Base-by-base conservation (phyloP, 768 basidiomycete genomes). In the Russula sp. region DNA sequence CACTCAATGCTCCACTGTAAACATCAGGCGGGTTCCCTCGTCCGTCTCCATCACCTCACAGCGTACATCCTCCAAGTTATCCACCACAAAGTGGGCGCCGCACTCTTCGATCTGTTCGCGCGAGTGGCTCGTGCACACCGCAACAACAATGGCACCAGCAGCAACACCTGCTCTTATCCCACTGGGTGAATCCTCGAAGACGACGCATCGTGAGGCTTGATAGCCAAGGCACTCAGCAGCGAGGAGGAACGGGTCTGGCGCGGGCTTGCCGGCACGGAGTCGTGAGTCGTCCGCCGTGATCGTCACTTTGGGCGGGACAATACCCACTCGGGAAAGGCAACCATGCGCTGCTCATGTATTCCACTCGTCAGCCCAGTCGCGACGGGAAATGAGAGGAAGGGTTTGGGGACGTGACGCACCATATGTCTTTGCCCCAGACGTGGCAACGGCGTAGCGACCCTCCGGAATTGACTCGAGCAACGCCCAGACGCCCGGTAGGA, bases 201-300 rank as follows among this genome's bases (percentile, higher is more conserved):
- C 90, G 68, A 92, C 81, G 66, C 86, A 88, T n/a, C 81, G 79
- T 54, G 79, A 78, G 53, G 83, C 79, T 6, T 79, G 73, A 70
- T 79, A 85, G 8, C 84, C 83, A 56, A 85, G 80, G 69, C 82
- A 81, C 67, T 80, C 72, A 10, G 84, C 84, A 13, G 84, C 84
- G 57, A 85, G 84, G 65, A 85, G 77, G 79, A 85, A 85, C 1
- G 84, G 84, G 70, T 85, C 84, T 9, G 83, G 84, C 0, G 83
- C 82, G 32, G 84, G 84, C 73, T 85, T 85, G 26, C 84, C 84
- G 0, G 82, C 82, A 71, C 86, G 84, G 68, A 89, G 79, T 38
- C 87, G 84, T 69, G 85, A 83, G 78, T 89, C 87, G 72, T 89
- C 88, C 48, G 86, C 88, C 30, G 88, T 90, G 74, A 90, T 86